Evolutionary conservation across 441 rosid species (phyloP), one percentile per base, ranked within the genome.

Genomic region (Populus trichocarpa): DNA sequence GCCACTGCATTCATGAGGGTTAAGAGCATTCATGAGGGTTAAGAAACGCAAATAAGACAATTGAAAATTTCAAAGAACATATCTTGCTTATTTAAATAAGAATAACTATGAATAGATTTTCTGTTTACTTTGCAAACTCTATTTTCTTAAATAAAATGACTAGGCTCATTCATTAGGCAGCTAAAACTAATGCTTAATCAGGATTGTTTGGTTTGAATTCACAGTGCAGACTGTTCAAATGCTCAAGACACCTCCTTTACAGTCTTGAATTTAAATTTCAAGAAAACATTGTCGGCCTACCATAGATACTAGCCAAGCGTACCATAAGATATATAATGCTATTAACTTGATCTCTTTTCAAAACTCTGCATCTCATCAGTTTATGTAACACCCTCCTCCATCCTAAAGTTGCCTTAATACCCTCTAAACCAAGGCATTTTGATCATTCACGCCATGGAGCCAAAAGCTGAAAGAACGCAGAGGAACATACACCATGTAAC

Each of bases 1-100:
- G 83, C 95, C 93, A 86, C 98, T 94, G 96, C 83, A 86, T 79
- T 79, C 67, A 23, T 50, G 38, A 50, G 16, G 8, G 14, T 25
- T 36, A 22, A 59, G 25, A 40, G 96, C 83, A 86, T 79, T 79
- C 67, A 23, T 50, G 38, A 50, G 16, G 8, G 14, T 25, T 36
- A 22, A 59, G 25, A 40, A 53, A 14, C 28, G 13, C 25, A 42
- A 72, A 69, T 71, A 33, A 33, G 22, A 76, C 69, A 36, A 23
- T 5, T 40, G 30, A 57, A 53, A 36, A 12, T 32, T 46, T 35
- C 16, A 63, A 70, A 28, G 7, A 18, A 25, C 10, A 76, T 16
- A 42, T 38, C 35, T 30, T 32, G 53, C 57, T 61, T 22, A 12
- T 13, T 28, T 70, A 33, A 22, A 33, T 5, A 10, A 12, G 63